These are phyloP conservation scores for Dipteronia sinensis DNA, from an alignment of 345 rosid genomes.

Conservation along the genomic window DNA sequence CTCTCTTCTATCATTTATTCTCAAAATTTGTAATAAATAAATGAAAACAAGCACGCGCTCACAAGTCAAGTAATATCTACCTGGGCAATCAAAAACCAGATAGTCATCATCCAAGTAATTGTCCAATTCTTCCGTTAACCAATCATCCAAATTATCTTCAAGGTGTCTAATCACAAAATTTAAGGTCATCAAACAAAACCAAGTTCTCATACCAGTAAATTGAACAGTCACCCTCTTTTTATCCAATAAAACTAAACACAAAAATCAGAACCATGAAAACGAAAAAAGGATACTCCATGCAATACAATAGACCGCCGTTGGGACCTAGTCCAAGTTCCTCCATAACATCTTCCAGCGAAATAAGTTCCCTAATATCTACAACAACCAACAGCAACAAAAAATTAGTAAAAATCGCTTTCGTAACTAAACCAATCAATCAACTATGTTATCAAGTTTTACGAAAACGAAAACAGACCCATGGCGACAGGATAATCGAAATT, in stretches of 20 bases:
- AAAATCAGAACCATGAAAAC: not conserved
- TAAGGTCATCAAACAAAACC: slow-evolving; percentile 39
- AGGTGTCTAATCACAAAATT: slow-evolving; percentile 59
- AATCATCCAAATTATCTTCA: slow-evolving; percentile 77
- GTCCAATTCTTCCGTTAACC: slow-evolving; percentile 89
- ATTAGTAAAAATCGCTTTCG: not conserved
- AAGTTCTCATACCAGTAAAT: not conserved
- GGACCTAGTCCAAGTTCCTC: slow-evolving; percentile 89
- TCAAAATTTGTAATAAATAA: not conserved
- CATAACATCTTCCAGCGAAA: slow-evolving; percentile 93
- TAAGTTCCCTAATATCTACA: slow-evolving; percentile 87
- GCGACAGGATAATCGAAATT: slow-evolving; percentile 88
- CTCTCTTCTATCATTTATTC: not conserved
- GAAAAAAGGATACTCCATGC: slow-evolving; percentile 94
- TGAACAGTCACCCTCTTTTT: not conserved
- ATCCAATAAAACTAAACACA: not conserved
- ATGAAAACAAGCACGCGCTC: not conserved
- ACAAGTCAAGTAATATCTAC: slow-evolving; percentile 29
- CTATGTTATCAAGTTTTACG: not conserved
- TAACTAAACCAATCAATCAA: slow-evolving; percentile 12
- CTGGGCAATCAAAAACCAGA: slow-evolving; percentile 93
- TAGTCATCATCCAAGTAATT: slow-evolving; percentile 87
- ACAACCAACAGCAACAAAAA: not conserved
- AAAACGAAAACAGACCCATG: slow-evolving; percentile 52
- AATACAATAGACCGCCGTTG: slow-evolving; percentile 84